Base-by-base conservation (phyloP, 495 filamentous ascomycete genomes). In the Talaromyces stipitatus region DNA sequence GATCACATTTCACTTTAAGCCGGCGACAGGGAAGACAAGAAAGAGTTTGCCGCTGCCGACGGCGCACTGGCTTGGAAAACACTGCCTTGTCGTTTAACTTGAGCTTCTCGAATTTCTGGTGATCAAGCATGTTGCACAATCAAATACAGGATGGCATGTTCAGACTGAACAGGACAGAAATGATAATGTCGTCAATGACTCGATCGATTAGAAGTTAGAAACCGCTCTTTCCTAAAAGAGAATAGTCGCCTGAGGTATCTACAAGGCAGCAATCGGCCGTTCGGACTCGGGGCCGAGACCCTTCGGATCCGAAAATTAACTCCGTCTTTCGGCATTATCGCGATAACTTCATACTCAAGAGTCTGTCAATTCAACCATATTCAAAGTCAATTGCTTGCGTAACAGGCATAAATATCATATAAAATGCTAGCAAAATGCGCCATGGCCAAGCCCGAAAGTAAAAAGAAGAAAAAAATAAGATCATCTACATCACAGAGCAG, bases 401-500 rank as follows among this genome's bases (percentile, higher is more conserved):
- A 41, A 18, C 9, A 18, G 36, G 9, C n/a, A 7, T 32, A 16
- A 8, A 20, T 18, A 10, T 41, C 16, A 41, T n/a, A 41, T n/a
- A 38, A 41, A 16, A 16, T 16, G 36, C 36, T 41, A 8, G 36
- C 36, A 41, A 41, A 29, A 41, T 41, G n/a, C 3, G n/a, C 33
- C n/a, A 41, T n/a, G n/a, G 16, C 7, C 9, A 16, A 41, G 2
- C 36, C 7, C 1, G 7, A 41, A n/a, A 29, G 9, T 36, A 9
- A 41, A 18, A 41, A 41, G 1, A 41, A 41, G 3, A 41, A 41
- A 41, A 7, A 18, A 41, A 18, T n/a, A 36, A 33, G n/a, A 8
- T 36, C 36, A 2, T 18, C 18, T 69, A 84, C 81, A 83, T 84
- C 4, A 82, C 59, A 16, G 30, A 46, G 60, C 81, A 84, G 22